Conservation (phyloP, 148 eudicot species). For the Amaranthus hypochondriacus region DNA sequence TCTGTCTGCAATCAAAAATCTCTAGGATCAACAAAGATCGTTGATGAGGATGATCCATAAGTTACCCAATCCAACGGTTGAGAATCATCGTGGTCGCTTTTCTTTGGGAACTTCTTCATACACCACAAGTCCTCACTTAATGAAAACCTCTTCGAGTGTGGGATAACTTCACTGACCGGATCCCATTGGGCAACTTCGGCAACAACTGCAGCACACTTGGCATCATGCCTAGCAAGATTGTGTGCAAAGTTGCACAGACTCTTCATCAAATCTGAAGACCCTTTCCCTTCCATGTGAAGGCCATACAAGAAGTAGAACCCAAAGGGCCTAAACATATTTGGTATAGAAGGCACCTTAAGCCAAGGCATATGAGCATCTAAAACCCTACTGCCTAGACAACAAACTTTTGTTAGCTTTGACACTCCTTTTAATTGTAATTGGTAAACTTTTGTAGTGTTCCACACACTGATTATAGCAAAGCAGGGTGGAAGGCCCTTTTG, state of each 20-base stretch:
- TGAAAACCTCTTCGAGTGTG: slow-evolving; percentile 76
- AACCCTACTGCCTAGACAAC: slow-evolving; percentile 54
- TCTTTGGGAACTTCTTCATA: slow-evolving; percentile 50
- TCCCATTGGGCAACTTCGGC: slow-evolving; percentile 79
- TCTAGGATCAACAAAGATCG: slow-evolving; percentile 63
- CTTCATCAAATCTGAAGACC: slow-evolving; percentile 58
- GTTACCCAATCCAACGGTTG: slow-evolving; percentile 41
- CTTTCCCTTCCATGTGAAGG: slow-evolving; percentile 71
- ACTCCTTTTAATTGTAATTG: slow-evolving; percentile 72
- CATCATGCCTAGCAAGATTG: slow-evolving; percentile 65
- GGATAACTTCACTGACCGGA: slow-evolving; percentile 56
- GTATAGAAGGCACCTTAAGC: slow-evolving; percentile 73
- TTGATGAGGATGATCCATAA: slow-evolving; percentile 27
- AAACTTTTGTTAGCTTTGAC: slow-evolving; percentile 46
- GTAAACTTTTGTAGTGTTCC: slow-evolving; percentile 85
- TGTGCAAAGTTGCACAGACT: slow-evolving; percentile 64
- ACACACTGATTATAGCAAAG: slow-evolving; percentile 70
- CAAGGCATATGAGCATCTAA: slow-evolving; percentile 76
- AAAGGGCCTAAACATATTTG: slow-evolving; percentile 59
- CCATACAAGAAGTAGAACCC: slow-evolving; percentile 78
- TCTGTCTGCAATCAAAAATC: slow-evolving; percentile 35
- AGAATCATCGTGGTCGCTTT: slow-evolving; percentile 13
- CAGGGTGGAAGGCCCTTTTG: slow-evolving; percentile 45
- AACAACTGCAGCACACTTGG: slow-evolving; percentile 55
- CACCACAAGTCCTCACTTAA: slow-evolving; percentile 85